phyloP scores from a whole-genome alignment of 768 basidiomycete genomes.

The Lentinula aciculospora region DNA sequence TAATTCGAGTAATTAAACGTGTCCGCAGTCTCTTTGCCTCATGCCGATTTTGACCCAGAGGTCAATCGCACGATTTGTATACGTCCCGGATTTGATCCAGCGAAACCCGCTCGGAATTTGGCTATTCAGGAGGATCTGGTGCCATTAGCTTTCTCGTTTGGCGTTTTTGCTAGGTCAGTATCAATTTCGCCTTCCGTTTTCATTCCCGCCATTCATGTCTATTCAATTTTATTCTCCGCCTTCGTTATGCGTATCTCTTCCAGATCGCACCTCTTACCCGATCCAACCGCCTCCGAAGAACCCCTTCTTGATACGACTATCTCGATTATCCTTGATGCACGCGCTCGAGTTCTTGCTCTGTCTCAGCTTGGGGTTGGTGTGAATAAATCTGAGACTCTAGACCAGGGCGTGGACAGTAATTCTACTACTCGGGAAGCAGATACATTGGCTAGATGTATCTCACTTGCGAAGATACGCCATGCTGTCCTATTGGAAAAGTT shows the following conservation, averaged over 20 bases:
- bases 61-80: slow-evolving; percentile 59
- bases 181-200: background rate
- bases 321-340: slow-evolving; percentile 53
- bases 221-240: background rate
- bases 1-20: background rate
- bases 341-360: slow-evolving; percentile 41
- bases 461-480: slow-evolving; percentile 5
- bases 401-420: slow-evolving; percentile 11
- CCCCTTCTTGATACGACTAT: slow-evolving; percentile 73
- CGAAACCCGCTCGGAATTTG: slow-evolving; percentile 21
- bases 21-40: slow-evolving; percentile 60
- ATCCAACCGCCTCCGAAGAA: slow-evolving; percentile 90
- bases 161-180: slow-evolving; percentile 76
- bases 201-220: background rate
- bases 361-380: slow-evolving; percentile 48
- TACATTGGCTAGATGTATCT: slow-evolving; percentile 2
- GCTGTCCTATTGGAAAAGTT: background rate
- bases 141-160: slow-evolving; percentile 61
- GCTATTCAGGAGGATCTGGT: slow-evolving; percentile 41
- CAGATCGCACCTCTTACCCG: slow-evolving; percentile 65
- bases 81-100: slow-evolving; percentile 9
- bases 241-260: background rate
- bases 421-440: background rate
- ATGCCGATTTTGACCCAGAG: slow-evolving; percentile 67
- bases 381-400: slow-evolving; percentile 13